These are phyloP conservation scores for Pseudopyrenochaeta lycopersici DNA, from an alignment of 2,329 filamentous ascomycete species.

Conservation along the genomic window DNA sequence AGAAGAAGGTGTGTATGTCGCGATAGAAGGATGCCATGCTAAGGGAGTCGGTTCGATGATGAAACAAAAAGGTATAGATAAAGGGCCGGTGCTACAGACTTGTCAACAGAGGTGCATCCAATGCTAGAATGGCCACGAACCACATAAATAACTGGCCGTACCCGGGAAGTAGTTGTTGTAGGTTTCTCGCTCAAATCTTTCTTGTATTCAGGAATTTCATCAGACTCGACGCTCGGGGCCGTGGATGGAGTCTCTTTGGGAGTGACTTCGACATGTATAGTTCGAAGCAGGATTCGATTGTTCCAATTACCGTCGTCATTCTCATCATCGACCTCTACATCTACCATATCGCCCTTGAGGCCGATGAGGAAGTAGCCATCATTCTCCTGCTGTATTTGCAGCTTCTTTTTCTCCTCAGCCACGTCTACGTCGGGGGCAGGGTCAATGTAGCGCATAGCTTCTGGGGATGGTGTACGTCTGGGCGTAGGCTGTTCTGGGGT, in stretches of 20 bases:
- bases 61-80: constrained; percentile 79
- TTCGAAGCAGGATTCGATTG: constrained; percentile 68
- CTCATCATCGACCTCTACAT: constrained; percentile 57
- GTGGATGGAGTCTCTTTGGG: constrained; percentile 45
- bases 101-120: constrained; percentile 10
- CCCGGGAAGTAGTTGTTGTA: constrained; percentile 28
- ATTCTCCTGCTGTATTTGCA: constrained; percentile 54
- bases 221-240: constrained; percentile 22
- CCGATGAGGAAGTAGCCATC: constrained; percentile 73
- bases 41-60: constrained; percentile 65
- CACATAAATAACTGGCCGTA: constrained; percentile 77
- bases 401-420: constrained; percentile 70
- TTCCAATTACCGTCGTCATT: constrained; percentile 48
- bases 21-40: constrained; percentile 56
- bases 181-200: constrained; percentile 20
- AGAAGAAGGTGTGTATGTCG: constrained; percentile 62
- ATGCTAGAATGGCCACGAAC: constrained; percentile 43
- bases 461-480: constrained; percentile 25
- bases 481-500: not conserved
- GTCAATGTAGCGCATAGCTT: constrained; percentile 47
- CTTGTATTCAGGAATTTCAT: constrained; percentile 33
- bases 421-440: constrained; percentile 52
- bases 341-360: constrained; percentile 70
- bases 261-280: constrained; percentile 71
- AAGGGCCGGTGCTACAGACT: constrained; percentile 68